Percentiles rank a stretch among this genome's conserved stretches.
Evolutionary conservation across 164 flowering plant species (phyloP).

Genomic region (Stephania japonica): DNA sequence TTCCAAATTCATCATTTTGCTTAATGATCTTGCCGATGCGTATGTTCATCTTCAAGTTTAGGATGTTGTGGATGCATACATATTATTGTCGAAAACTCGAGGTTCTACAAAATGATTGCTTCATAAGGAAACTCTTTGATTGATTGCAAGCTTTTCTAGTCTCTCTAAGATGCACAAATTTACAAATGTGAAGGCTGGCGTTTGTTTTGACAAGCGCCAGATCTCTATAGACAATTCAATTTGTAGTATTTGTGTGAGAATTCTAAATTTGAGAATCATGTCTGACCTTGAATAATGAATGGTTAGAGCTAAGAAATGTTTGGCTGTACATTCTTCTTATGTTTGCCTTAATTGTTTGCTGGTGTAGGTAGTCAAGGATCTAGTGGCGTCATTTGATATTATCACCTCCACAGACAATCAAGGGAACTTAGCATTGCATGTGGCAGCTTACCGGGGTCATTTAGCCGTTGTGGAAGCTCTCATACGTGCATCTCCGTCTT

Average conservation of each 20-base stretch:
- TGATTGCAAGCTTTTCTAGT: not conserved
- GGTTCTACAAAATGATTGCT: not conserved
- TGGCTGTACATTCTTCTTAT: not conserved
- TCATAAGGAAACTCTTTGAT: not conserved
- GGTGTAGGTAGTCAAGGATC: conserved; percentile 64
- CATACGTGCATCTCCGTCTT: conserved; percentile 39
- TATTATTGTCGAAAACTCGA: not conserved
- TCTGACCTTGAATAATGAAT: not conserved
- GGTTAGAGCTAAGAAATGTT: not conserved
- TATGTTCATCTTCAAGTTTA: no score
- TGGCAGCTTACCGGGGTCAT: conserved; percentile 79
- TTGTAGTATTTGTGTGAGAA: not conserved
- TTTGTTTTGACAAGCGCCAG: not conserved
- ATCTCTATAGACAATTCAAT: no score
- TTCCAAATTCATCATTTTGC: not conserved
- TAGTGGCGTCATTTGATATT: conserved; percentile 50
- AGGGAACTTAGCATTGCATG: conserved; percentile 76
- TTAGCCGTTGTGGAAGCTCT: conserved; percentile 51
- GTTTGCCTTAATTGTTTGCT: not conserved
- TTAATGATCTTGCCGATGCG: not conserved
- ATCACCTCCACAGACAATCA: conserved; percentile 46
- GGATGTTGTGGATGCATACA: not conserved
- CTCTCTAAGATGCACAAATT: not conserved
- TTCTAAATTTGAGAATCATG: not conserved
- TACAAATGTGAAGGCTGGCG: not conserved